Evolutionary conservation across 2,329 filamentous ascomycete species (phyloP), one percentile per base, ranked within the genome.

Genomic region (Dactylonectria estremocensis): DNA sequence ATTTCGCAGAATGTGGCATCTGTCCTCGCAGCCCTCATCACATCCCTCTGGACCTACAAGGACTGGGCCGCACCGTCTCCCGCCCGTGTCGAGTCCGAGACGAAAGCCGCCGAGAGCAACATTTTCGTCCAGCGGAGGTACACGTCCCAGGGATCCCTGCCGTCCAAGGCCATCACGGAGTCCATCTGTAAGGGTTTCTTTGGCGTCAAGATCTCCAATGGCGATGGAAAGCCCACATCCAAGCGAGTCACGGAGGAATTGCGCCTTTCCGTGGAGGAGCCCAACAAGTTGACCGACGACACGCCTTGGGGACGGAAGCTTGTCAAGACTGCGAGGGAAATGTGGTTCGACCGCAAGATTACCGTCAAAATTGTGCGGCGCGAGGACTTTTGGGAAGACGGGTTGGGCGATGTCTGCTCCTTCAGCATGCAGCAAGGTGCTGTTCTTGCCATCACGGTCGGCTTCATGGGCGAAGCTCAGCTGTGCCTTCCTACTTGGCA

Each of bases 11-110:
- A 69, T 45, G 37, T 56, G 8, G 60, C 64, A 18, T 45, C 64
- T 31, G 35, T 69, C 11, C 56, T 66, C 9, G 67, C 67, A 2
- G 64, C 64, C 10, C n/a, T 53, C 16, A 64, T 64, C n/a, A 69
- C 67, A 31, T 67, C 67, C 2, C 28, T 67, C 3, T 69, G 60
- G 53, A 56, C 49, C 11, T 69, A 64, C 64, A 69, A 50, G 31
- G 64, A 66, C n/a, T 66, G 57, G 64, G 22, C 54, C 8, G 58
- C 53, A 1, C 28, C 50, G 7, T 9, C 50, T 1, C 18, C 57
- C 3, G 22, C 24, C 43, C 52, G 50, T 2, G 40, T 50, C 2
- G 40, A 20, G 6, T 18, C 57, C 14, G n/a, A n/a, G 28, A 28
- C 31, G 5, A n/a, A 20, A 7, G 54, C 58, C 3, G 48, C 10